phyloP scores from a whole-genome alignment of 805 yeast genomes.

The Candida hispaniensis region DNA sequence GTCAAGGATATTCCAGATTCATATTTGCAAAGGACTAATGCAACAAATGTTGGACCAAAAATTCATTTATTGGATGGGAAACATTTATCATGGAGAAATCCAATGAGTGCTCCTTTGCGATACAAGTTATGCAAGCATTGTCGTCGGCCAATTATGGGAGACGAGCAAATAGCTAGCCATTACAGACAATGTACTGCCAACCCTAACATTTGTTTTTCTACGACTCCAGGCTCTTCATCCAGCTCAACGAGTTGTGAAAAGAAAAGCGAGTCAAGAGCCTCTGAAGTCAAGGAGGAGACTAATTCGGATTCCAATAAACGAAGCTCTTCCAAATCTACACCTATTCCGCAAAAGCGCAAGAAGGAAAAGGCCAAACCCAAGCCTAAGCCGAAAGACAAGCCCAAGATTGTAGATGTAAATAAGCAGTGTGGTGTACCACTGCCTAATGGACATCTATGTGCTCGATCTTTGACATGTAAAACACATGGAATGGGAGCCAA shows the following conservation, averaged over 20 bases:
- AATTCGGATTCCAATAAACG: conserved; percentile 7
- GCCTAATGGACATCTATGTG: conserved; percentile 92
- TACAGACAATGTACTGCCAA: conserved; percentile 11
- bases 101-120: conserved; percentile 23
- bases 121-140: conserved; percentile 26
- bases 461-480: conserved; percentile 90
- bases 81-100: conserved; percentile 22
- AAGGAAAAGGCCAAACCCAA: conserved; percentile 12
- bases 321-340: not conserved
- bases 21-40: no score
- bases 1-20: no score
- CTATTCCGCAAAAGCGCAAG: conserved; percentile 7
- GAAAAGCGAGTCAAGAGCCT: not conserved
- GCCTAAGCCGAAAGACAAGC: conserved; percentile 20
- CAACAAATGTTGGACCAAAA: no score
- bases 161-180: conserved; percentile 1
- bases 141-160: conserved; percentile 24
- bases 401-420: conserved; percentile 78
- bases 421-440: conserved; percentile 92
- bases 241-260: not conserved
- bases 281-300: not conserved
- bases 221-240: not conserved
- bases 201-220: conserved; percentile 1
- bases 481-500: conserved; percentile 99
- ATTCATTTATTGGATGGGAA: no score